Conservation (phyloP, 192 early-diverging fungal species). For the Backusella tuberculispora region DNA sequence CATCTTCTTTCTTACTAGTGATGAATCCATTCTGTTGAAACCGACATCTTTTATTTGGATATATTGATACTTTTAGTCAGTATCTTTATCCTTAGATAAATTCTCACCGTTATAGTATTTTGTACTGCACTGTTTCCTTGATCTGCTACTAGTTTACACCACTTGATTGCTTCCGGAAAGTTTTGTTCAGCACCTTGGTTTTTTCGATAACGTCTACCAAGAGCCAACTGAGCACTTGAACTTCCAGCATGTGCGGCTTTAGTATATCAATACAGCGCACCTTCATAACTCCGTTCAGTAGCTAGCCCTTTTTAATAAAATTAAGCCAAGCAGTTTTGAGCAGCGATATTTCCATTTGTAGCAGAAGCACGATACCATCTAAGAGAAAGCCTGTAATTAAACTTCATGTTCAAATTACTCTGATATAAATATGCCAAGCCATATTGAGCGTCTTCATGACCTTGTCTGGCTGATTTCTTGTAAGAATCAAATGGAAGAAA, state of each 20-base stretch:
- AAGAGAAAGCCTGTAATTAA: not conserved
- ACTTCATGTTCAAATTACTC: not conserved
- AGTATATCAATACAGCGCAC: not conserved
- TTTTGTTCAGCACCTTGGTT: fast-evolving
- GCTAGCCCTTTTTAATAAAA: not conserved
- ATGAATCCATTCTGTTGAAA: not conserved
- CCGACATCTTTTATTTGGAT: not conserved
- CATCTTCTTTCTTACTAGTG: not conserved
- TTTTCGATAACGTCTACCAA: not conserved
- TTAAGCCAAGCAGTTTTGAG: not conserved
- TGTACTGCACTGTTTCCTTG: not conserved
- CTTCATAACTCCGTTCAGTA: not conserved
- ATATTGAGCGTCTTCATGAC: not conserved
- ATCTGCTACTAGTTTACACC: not conserved
- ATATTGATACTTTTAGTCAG: too few species aligned
- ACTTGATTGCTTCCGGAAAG: not conserved
- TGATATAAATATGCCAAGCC: not conserved
- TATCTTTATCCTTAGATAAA: not conserved
- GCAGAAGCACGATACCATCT: not conserved
- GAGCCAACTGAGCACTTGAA: not conserved
- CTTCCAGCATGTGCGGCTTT: not conserved
- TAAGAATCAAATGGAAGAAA: not conserved
- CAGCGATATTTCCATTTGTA: not conserved
- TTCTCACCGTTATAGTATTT: not conserved
- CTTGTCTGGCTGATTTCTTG: not conserved